Conservation (phyloP, 192 early-diverging fungal species). For the Lobulomyces angularis region DNA sequence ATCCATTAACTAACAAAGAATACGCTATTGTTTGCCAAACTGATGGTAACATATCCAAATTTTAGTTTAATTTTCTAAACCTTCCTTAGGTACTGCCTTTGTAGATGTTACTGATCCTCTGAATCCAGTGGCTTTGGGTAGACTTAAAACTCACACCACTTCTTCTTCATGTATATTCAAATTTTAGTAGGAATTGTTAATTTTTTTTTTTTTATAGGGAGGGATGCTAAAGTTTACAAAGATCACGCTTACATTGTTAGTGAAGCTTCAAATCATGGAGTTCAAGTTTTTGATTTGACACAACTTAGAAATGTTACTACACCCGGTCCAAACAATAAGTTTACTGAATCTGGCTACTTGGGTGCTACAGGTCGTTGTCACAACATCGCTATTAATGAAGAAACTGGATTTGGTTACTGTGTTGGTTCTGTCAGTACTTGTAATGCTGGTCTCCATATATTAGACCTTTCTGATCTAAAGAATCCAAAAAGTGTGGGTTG, state of each 20-base stretch:
- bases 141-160: neutral
- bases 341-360: constrained; percentile 1
- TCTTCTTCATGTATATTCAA: no score
- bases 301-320: neutral
- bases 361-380: constrained; percentile 1
- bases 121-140: constrained; percentile 2
- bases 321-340: neutral
- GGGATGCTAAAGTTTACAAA: constrained; percentile 4
- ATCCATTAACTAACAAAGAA: constrained; percentile 2
- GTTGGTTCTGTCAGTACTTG: constrained; percentile 1
- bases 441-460: constrained; percentile 3
- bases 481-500: constrained; percentile 2
- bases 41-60: no score
- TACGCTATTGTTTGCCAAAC: constrained; percentile 4
- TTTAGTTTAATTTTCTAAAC: no score
- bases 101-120: constrained; percentile 4
- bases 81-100: no score
- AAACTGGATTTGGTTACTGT: constrained; percentile 1
- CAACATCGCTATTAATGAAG: constrained; percentile 4
- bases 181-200: no score
- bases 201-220: no score
- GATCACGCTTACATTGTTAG: constrained; percentile 4
- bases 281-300: constrained; percentile 4
- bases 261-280: constrained; percentile 2
- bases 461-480: constrained; percentile 3